A percentile compares a stretch with the other conserved stretches of the same genome.
phyloP scores from a whole-genome alignment of 1,284 basidiomycete species.

The Mycosarcoma maydis region DNA sequence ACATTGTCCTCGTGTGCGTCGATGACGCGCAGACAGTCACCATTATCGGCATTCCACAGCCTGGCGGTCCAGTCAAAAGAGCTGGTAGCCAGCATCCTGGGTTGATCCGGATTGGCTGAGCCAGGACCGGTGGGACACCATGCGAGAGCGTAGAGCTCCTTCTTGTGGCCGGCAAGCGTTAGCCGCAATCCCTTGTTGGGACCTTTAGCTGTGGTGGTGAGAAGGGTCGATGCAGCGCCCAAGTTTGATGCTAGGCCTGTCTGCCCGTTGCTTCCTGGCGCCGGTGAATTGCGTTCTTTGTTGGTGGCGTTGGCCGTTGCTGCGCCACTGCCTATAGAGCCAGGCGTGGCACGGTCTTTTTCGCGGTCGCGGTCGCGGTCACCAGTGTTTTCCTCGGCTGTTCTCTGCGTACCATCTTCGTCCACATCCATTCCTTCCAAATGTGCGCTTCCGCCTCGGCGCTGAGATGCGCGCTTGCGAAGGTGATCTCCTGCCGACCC shows the following conservation, averaged over 20 bases:
- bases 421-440: conserved; percentile 53
- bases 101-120: conserved; percentile 51
- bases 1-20: conserved; percentile 62
- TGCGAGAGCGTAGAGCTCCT: conserved; percentile 63
- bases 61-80: conserved; percentile 64
- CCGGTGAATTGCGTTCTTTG: conserved; percentile 36
- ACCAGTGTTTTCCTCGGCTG: conserved; percentile 22
- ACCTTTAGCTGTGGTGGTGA: conserved; percentile 37
- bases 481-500: conserved; percentile 21
- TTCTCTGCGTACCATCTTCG: conserved; percentile 27
- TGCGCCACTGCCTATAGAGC: conserved; percentile 15
- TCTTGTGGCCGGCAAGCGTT: conserved; percentile 59
- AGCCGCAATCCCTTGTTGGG: conserved; percentile 48
- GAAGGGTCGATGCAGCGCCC: conserved; percentile 10
- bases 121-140: conserved; percentile 62
- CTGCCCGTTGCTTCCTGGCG: conserved; percentile 34
- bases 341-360: conserved; percentile 42
- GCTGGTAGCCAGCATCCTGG: conserved; percentile 64
- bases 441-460: conserved; percentile 50
- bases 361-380: conserved; percentile 42
- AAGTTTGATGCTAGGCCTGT: conserved; percentile 5
- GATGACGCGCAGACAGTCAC: conserved; percentile 60
- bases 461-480: conserved; percentile 44
- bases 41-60: conserved; percentile 64
- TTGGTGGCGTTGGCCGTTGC: background rate